Conservation (phyloP, 1,284 basidiomycete species). For the Coniferiporia weirii region DNA sequence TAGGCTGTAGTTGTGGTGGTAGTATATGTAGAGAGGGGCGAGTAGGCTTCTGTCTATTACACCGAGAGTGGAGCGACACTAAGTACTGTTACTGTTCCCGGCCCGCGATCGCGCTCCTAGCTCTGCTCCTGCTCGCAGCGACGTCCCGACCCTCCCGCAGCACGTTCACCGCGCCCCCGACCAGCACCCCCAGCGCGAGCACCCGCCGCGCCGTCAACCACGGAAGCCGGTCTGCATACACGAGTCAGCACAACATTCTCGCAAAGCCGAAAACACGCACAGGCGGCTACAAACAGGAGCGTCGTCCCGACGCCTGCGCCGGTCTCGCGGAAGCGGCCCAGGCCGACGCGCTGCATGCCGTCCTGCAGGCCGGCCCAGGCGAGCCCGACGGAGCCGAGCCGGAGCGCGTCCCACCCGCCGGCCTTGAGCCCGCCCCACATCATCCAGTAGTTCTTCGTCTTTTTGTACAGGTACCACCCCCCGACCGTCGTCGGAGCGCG, state of each 20-base stretch:
- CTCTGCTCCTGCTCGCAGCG: too few relatives aligned
- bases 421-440: constrained; percentile 68
- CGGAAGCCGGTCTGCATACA: constrained; percentile 51
- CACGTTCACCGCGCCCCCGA: constrained; percentile 49
- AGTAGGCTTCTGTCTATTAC: too few relatives aligned
- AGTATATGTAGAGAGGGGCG: constrained; percentile 9
- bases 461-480: constrained; percentile 91
- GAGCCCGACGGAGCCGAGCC: constrained; percentile 49
- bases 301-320: constrained; percentile 64
- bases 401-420: constrained; percentile 52
- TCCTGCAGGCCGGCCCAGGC: constrained; percentile 71
- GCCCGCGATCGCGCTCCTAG: too few relatives aligned
- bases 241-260: constrained; percentile 10
- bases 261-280: constrained; percentile 45
- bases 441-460: constrained; percentile 86
- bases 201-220: constrained; percentile 46
- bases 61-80: constrained; percentile 17
- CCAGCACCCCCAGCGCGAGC: constrained; percentile 44
- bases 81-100: constrained; percentile 20
- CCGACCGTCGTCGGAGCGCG: constrained; percentile 73
- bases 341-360: constrained; percentile 43
- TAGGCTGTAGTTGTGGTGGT: not conserved
- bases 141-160: constrained; percentile 33
- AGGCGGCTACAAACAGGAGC: constrained; percentile 43
- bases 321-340: constrained; percentile 44